Evolutionary conservation across 306 rosid genomes (phyloP), one percentile per base, ranked within the genome.

Genomic region (Corylus americana): DNA sequence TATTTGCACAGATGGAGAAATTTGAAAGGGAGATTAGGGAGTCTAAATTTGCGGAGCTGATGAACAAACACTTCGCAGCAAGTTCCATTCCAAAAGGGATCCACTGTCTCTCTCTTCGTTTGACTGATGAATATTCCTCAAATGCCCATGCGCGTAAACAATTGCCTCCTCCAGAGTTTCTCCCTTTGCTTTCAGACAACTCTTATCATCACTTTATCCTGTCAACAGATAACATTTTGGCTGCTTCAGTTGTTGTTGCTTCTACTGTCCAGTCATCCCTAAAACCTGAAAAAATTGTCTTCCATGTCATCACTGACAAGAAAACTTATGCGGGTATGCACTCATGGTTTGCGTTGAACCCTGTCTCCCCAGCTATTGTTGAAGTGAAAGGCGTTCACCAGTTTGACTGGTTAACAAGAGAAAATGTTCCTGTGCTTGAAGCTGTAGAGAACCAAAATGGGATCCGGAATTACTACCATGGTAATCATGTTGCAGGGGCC

Each of bases 391-490:
- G 99, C 14, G 74, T 96, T 82, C 99, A 96, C 89, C 99, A 96
- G 78, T 96, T 96, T 83, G 98, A 93, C 74, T 96, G 98, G 98
- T 92, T 96, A 86, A 96, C 97, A n/a, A 90, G 94, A 90, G 99
- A 96, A 87, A 96, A 96, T 77, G 93, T 96, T 83, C 99, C 99
- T 13, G 98, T 96, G 45, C 97, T 96, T 82, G 99, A 96, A 88
- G 99, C 99, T 18, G 91, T 96, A 83, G 97, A 93, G 84, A 91
- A 88, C 81, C 98, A 96, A 54, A 88, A 90, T 79, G 98, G 90
- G 77, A 93, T 96, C 79, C 85, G 93, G 81, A 84, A 83, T 82
- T 96, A 96, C 90, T 96, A 96, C 87, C 99, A 96, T 78, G 99
- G 99, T 73, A 96, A 91, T 85, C 94, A 91, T 85, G 22, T 87